Evolutionary conservation across 441 rosid genomes (phyloP).

Genomic region (Adansonia gregorii): DNA sequence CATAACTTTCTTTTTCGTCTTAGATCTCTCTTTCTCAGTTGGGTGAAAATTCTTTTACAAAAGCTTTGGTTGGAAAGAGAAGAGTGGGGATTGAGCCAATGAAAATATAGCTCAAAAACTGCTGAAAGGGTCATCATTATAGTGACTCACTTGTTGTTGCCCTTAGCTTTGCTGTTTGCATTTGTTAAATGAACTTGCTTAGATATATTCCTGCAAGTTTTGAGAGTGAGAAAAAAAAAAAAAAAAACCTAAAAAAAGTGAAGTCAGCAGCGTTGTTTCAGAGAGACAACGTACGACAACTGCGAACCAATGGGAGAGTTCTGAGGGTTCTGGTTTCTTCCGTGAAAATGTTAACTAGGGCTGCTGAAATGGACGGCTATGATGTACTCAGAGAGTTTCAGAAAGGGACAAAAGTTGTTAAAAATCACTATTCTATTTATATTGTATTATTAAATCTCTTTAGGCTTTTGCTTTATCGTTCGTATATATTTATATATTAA

Average conservation of each 20-base stretch:
- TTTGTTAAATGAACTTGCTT: slow-evolving; percentile 51
- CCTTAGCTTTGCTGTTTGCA: slow-evolving; percentile 31
- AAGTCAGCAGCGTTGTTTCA: slow-evolving; percentile 18
- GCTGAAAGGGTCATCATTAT: slow-evolving; percentile 32
- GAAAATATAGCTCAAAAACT: slow-evolving; percentile 20
- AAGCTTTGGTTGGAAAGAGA: neutral
- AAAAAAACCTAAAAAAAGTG: slow-evolving; percentile 6
- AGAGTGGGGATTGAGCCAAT: slow-evolving; percentile 15
- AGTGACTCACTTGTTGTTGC: slow-evolving; percentile 32
- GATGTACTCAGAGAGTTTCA: slow-evolving; percentile 47
- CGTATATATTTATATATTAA: no score
- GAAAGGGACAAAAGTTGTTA: slow-evolving; percentile 24
- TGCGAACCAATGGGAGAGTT: slow-evolving; percentile 51
- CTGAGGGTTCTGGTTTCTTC: slow-evolving; percentile 44
- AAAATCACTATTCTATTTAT: slow-evolving; percentile 4
- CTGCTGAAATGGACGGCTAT: slow-evolving; percentile 53
- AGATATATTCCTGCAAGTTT: slow-evolving; percentile 48
- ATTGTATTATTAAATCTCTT: neutral
- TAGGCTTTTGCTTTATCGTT: neutral
- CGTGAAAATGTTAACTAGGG: slow-evolving; percentile 36
- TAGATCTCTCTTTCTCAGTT: slow-evolving; percentile 27
- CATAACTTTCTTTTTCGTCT: slow-evolving; percentile 10
- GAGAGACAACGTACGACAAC: slow-evolving; percentile 43
- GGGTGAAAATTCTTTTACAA: slow-evolving; percentile 24
- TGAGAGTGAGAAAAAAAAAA: slow-evolving; percentile 2